These are phyloP conservation scores for Coleophoma crateriformis DNA, from an alignment of 2,329 filamentous ascomycete species.

Conservation along the genomic window DNA sequence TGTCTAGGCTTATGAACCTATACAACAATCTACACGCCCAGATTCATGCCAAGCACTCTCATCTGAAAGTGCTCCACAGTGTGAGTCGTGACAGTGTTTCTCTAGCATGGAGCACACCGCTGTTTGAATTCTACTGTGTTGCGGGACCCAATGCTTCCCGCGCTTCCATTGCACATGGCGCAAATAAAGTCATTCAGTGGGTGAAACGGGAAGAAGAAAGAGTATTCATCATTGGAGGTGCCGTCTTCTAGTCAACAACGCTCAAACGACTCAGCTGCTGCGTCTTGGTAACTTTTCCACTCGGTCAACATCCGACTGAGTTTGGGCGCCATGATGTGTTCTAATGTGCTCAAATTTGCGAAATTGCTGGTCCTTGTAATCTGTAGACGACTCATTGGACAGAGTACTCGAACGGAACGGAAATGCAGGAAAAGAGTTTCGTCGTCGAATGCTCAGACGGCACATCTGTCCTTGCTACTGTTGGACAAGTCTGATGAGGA, in stretches of 20 bases:
- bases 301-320: no score
- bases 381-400: no score
- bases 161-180: slow-evolving; percentile 70
- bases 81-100: slow-evolving; percentile 71
- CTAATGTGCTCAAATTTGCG: no score
- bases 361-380: no score
- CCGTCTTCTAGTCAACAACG: slow-evolving; percentile 52
- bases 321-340: no score
- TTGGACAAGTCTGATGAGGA: no score
- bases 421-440: no score
- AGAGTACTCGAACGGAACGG: no score
- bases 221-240: slow-evolving; percentile 95
- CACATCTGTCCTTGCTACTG: no score
- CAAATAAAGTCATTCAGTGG: slow-evolving; percentile 89
- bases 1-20: slow-evolving; percentile 63
- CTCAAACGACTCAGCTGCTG: neutral
- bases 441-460: no score
- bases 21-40: slow-evolving; percentile 82
- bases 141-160: slow-evolving; percentile 67
- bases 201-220: slow-evolving; percentile 87
- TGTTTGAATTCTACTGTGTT: slow-evolving; percentile 95
- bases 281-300: no score
- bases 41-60: slow-evolving; percentile 78
- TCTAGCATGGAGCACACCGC: slow-evolving; percentile 83
- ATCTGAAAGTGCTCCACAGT: slow-evolving; percentile 81